Base-by-base conservation (phyloP, 1,284 basidiomycete genomes). In the Acaromyces ingoldii region DNA sequence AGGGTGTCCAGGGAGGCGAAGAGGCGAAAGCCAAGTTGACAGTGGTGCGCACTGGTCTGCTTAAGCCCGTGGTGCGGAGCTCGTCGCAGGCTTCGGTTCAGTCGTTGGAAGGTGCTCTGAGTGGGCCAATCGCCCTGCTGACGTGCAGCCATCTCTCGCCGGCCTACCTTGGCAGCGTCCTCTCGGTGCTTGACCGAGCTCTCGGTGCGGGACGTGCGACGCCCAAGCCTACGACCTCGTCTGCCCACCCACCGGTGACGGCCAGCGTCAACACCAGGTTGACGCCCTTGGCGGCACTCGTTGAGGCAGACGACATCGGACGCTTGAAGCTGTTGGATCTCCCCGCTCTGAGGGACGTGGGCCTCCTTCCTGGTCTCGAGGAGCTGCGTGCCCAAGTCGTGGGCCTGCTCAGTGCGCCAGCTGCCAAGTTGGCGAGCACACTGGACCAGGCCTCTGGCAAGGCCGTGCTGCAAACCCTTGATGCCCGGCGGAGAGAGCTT, bases 321-420 rank as follows among this genome's bases (percentile, higher is more conserved):
- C 39, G 22, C 11, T 11, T 4, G 25, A 29, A 33, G 6, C 47
- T 71, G 44, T 17, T 69, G 17, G 59, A 67, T n/a, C 49, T 69
- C 22, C 57, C 63, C 6, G 54, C 58, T 28, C 57, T 65, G n/a
- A 47, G 67, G 19, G 66, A 64, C 25, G 63, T 70, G 24, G 58
- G 57, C 36, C 54, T 61, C 31, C 48, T 69, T 42, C 65, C 62
- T n/a, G 47, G 55, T 36, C 49, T 71, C 44, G 57, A 58, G 39
- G 57, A 53, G 45, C 49, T 75, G 13, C 52, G 65, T 25, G 53
- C 64, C 6, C 72, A 75, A 60, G 62, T 74, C 43, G 63, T 75
- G 17, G 72, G 70, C 15, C 42, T 75, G 45, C 57, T 75, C 31
- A 61, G 60, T 22, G 51, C 58, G 24, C 67, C 71, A 3, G 62